phyloP scores from a whole-genome alignment of 345 rosid genomes.

The Rhizophora apiculata region DNA sequence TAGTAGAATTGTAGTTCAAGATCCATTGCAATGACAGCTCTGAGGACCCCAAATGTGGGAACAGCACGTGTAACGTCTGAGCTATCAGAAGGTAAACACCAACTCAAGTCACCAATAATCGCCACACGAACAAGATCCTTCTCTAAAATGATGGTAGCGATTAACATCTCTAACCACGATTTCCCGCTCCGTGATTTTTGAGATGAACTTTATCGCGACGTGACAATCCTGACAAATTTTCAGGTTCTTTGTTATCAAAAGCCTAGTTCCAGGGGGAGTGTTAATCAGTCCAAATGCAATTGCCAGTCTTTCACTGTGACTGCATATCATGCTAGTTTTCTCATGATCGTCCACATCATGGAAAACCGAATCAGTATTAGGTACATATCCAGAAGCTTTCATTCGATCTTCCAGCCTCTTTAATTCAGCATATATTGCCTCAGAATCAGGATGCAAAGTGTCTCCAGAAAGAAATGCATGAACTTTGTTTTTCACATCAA shows the following conservation, averaged over 20 bases:
- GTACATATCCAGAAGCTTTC: slow-evolving; percentile 36
- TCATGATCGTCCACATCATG: slow-evolving; percentile 43
- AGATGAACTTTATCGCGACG: slow-evolving; percentile 36
- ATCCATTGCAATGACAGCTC: too few relatives aligned
- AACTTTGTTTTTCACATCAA: slow-evolving; percentile 37
- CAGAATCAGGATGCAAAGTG: slow-evolving; percentile 29
- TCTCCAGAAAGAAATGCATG: slow-evolving; percentile 42
- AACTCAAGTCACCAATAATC: slow-evolving; percentile 33
- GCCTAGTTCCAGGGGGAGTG: slow-evolving; percentile 27
- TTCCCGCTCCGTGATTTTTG: slow-evolving; percentile 35
- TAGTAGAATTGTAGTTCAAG: too few relatives aligned
- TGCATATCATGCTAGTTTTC: slow-evolving; percentile 27
- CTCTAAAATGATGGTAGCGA: slow-evolving; percentile 39
- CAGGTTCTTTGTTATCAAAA: slow-evolving; percentile 41
- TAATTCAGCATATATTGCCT: slow-evolving; percentile 32
- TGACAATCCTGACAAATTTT: slow-evolving; percentile 44
- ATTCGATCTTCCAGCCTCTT: slow-evolving; percentile 36
- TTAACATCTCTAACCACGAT: slow-evolving; percentile 39
- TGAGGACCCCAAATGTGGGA: too few relatives aligned
- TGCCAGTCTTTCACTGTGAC: slow-evolving; percentile 43
- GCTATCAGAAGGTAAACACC: background rate
- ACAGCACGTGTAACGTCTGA: too few relatives aligned
- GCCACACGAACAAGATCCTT: slow-evolving; percentile 37
- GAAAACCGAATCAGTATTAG: slow-evolving; percentile 34
- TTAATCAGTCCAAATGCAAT: slow-evolving; percentile 40